A percentile compares a stretch with the other conserved stretches of the same genome.
These are phyloP conservation scores for Sarocladium brachiariae DNA, from an alignment of 2,329 filamentous ascomycete species.

Conservation along the genomic window DNA sequence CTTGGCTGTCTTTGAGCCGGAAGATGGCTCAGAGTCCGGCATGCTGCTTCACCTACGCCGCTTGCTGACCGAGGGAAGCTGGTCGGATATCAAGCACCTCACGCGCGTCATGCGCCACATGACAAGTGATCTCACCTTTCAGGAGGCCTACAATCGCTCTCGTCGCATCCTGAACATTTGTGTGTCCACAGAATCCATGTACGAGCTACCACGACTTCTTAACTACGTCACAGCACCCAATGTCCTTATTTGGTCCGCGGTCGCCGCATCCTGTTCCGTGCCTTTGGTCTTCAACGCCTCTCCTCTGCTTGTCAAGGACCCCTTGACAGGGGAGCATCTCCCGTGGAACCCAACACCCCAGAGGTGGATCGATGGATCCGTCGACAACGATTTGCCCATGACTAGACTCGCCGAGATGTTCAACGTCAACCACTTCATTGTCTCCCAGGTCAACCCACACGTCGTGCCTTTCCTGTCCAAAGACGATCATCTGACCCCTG, in stretches of 20 bases:
- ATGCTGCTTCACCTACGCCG: constrained; percentile 63
- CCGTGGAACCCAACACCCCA: constrained; percentile 84
- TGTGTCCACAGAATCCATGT: constrained; percentile 80
- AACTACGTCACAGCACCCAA: constrained; percentile 94
- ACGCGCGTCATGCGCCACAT: constrained; percentile 73
- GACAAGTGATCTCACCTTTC: constrained; percentile 86
- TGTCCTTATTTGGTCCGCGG: constrained; percentile 93
- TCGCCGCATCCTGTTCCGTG: constrained; percentile 92
- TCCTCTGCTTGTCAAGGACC: constrained; percentile 77
- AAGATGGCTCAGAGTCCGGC: constrained; percentile 45
- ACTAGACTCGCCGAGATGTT: constrained; percentile 88
- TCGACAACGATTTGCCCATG: constrained; percentile 92
- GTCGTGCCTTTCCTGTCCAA: constrained; percentile 78
- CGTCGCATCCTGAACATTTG: constrained; percentile 88
- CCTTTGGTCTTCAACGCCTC: constrained; percentile 78
- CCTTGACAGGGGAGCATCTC: constrained; percentile 65
- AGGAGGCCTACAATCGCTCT: constrained; percentile 93
- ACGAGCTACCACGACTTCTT: constrained; percentile 77
- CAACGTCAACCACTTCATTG: constrained; percentile 97
- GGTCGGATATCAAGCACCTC: constrained; percentile 79
- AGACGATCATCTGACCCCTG: constrained; percentile 53
- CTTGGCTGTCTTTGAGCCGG: constrained; percentile 69
- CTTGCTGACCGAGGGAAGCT: constrained; percentile 72
- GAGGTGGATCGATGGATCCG: constrained; percentile 88
- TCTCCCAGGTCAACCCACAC: constrained; percentile 93